Percentiles rank a stretch among this genome's conserved stretches.
These are phyloP conservation scores for Aschersonia sp. DNA, from an alignment of 2,329 filamentous ascomycete species.

Conservation along the genomic window DNA sequence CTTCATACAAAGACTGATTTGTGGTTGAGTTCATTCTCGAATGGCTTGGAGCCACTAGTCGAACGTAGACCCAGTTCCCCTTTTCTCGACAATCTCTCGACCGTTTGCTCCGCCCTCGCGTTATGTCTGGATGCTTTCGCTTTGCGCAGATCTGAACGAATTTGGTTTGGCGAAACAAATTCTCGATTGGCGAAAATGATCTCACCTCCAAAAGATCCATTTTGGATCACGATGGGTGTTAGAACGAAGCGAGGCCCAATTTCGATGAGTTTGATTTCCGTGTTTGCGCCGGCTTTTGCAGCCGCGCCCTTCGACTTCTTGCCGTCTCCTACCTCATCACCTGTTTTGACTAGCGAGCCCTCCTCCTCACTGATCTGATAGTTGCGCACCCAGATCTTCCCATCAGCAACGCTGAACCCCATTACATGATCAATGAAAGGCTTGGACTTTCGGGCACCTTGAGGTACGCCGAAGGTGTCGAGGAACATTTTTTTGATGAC, in stretches of 20 bases:
- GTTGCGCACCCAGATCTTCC: slow-evolving; percentile 90
- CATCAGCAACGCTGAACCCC: slow-evolving; percentile 78
- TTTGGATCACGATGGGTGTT: slow-evolving; percentile 88
- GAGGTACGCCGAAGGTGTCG: slow-evolving; percentile 84
- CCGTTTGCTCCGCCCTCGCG: slow-evolving; percentile 55
- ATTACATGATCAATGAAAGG: slow-evolving; percentile 95
- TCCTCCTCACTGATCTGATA: slow-evolving; percentile 88
- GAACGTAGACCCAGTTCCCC: slow-evolving; percentile 62
- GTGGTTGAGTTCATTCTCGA: slow-evolving; percentile 60
- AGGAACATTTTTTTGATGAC: slow-evolving; percentile 82
- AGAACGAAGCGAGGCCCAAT: slow-evolving; percentile 88
- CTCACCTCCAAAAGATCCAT: slow-evolving; percentile 87
- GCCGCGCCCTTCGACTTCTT: slow-evolving; percentile 23
- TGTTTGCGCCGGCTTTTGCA: slow-evolving; percentile 36
- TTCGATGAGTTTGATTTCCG: slow-evolving; percentile 73
- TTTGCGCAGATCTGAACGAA: slow-evolving; percentile 66
- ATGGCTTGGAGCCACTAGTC: slow-evolving; percentile 45
- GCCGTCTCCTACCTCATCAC: slow-evolving; percentile 24
- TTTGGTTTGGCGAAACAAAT: slow-evolving; percentile 91
- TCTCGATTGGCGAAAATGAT: slow-evolving; percentile 98
- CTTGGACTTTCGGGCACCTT: slow-evolving; percentile 77
- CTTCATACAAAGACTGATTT: slow-evolving; percentile 55
- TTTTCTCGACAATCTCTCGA: slow-evolving; percentile 61
- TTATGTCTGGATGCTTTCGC: slow-evolving; percentile 68
- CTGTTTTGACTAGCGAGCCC: slow-evolving; percentile 29